Base-by-base conservation (phyloP, 192 early-diverging fungal species). In the Umbelopsis sp. region DNA sequence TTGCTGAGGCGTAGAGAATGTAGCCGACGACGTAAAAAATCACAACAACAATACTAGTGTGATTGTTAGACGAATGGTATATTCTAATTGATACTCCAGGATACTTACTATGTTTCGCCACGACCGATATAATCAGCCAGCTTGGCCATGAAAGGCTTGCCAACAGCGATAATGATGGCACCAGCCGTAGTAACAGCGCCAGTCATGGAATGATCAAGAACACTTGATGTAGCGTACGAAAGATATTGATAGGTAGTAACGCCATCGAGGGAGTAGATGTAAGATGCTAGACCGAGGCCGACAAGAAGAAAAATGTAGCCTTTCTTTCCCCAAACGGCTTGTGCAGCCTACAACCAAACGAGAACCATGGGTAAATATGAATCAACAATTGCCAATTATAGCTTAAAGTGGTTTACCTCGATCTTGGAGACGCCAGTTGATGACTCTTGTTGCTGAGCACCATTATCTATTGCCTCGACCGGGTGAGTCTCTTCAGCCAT, bases 81-180 rank as follows among this genome's bases (percentile, higher is more conserved):
- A 33, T 9, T 51, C 22, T 15, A 64, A 3, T 49, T 58, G 20
- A 69, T 47, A 64, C 25, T 64, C 55, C 16, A 74, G 33, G 67
- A 53, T 12, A 53, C 51, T 53, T 12, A 53, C 51, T 53, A 53
- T 3, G 51, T 53, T 10, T 53, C 51, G 4, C 51, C 51, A 49
- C 72, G 67, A 30, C 72, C 72, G 18, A 69, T 65, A 21, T 41
- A 18, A 69, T 74, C 72, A 55, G 72, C 68, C 9, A 74, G 15
- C 21, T 74, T 74, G 51, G 68, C 68, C 15, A 53, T 53, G 41
- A 51, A 51, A 8, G 51, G 50, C 10, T 53, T 55, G 0, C 37
- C 50, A 23, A 69, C 30, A 55, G 49, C 68, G 35, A 51, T 53
- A 44, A 69, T 55, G 18, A 69, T 69, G 53, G 49, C 30, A 20